Percentiles rank a stretch among this genome's conserved stretches.
Evolutionary conservation across 2,329 filamentous ascomycete genomes (phyloP).

Genomic region (Myotisia sp.): DNA sequence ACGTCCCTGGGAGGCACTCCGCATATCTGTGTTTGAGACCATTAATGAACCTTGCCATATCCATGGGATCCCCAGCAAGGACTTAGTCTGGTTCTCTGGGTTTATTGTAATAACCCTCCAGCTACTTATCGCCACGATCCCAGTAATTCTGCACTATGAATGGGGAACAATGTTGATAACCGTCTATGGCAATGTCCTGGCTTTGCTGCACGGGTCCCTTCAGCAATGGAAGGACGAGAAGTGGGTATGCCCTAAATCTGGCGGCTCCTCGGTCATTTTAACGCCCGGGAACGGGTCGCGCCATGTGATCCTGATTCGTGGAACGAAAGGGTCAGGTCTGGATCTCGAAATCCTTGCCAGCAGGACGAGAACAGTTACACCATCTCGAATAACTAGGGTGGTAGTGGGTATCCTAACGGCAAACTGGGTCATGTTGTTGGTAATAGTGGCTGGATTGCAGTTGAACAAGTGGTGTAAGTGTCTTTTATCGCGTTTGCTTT

Average conservation of each 20-base stretch:
- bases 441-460: too few species aligned
- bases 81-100: neutral
- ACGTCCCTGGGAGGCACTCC: neutral
- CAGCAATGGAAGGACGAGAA: conserved; percentile 2
- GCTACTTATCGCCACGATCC: neutral
- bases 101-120: neutral
- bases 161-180: conserved; percentile 2
- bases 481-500: too few species aligned
- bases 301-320: neutral
- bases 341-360: neutral
- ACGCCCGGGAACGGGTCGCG: neutral
- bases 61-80: neutral
- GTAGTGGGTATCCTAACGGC: too few species aligned
- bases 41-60: neutral
- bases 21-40: neutral
- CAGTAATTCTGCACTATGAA: neutral
- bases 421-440: too few species aligned
- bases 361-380: too few species aligned
- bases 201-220: neutral
- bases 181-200: neutral
- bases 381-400: too few species aligned
- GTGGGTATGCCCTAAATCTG: neutral
- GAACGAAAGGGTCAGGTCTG: neutral
- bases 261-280: neutral
- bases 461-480: too few species aligned